Percentiles rank a stretch among this genome's conserved stretches.
phyloP scores from a whole-genome alignment of 2,329 filamentous ascomycete genomes.

The Aureobasidium sp. region DNA sequence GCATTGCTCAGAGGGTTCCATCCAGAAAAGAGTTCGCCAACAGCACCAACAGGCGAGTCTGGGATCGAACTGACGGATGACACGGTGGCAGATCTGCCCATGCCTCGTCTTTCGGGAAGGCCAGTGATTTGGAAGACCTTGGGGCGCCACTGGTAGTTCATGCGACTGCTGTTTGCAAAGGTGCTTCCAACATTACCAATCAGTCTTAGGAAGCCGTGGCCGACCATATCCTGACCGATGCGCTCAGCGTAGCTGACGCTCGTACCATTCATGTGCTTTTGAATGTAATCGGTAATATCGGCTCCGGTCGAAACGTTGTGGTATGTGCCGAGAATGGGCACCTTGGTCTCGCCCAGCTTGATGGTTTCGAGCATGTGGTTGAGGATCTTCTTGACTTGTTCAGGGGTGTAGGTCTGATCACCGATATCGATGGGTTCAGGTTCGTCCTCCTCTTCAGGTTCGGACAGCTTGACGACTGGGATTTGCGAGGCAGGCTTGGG shows the following conservation, averaged over 20 bases:
- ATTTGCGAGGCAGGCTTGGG: constrained; percentile 33
- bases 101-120: constrained; percentile 76
- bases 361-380: constrained; percentile 79
- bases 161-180: constrained; percentile 93
- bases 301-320: constrained; percentile 84
- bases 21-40: constrained; percentile 80
- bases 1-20: constrained; percentile 91
- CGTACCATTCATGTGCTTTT: constrained; percentile 74
- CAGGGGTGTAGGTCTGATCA: constrained; percentile 74
- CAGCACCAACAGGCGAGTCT: constrained; percentile 59
- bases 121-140: constrained; percentile 84
- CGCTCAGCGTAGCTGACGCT: constrained; percentile 87
- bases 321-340: constrained; percentile 91
- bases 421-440: constrained; percentile 82
- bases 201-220: constrained; percentile 76
- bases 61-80: constrained; percentile 39
- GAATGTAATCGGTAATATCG: constrained; percentile 92
- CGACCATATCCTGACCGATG: constrained; percentile 87
- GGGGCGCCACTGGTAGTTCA: constrained; percentile 95
- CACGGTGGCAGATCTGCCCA: constrained; percentile 67
- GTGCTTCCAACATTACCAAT: constrained; percentile 91
- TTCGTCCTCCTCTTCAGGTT: constrained; percentile 54
- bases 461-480: constrained; percentile 82
- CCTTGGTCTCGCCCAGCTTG: constrained; percentile 83
- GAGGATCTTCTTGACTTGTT: constrained; percentile 86